phyloP scores from a whole-genome alignment of 129 eudicot genomes.

The Gnaphalium uliginosum region DNA sequence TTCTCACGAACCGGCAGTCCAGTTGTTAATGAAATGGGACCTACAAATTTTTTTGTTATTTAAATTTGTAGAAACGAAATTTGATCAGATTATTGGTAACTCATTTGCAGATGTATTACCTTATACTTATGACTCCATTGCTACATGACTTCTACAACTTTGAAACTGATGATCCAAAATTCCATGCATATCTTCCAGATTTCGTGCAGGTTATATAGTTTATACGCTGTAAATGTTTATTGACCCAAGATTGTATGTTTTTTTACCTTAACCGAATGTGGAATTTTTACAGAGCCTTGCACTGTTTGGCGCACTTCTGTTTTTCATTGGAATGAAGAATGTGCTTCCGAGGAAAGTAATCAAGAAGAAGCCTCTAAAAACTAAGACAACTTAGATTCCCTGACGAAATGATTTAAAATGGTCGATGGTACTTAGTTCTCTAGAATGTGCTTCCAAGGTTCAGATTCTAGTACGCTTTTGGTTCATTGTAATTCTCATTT shows the following conservation, averaged over 20 bases:
- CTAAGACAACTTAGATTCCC: constrained; percentile 51
- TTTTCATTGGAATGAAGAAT: constrained; percentile 81
- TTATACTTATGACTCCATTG: constrained; percentile 55
- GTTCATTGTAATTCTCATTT: constrained; percentile 32
- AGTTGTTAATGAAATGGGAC: background rate
- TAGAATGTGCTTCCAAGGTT: constrained; percentile 36
- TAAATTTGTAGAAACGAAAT: background rate
- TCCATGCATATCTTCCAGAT: constrained; percentile 39
- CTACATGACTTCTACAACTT: constrained; percentile 68
- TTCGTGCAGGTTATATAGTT: constrained; percentile 58
- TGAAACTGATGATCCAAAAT: constrained; percentile 40
- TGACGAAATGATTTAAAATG: constrained; percentile 22
- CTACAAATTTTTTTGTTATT: background rate
- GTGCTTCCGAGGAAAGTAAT: constrained; percentile 54
- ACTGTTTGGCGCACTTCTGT: constrained; percentile 72
- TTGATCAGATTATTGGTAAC: constrained; percentile 1
- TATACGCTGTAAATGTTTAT: constrained; percentile 3
- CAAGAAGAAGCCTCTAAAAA: constrained; percentile 57
- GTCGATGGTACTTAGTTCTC: background rate
- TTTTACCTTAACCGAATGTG: background rate
- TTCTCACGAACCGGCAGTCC: background rate
- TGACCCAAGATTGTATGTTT: background rate
- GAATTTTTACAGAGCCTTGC: constrained; percentile 55
- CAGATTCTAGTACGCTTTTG: constrained; percentile 36
- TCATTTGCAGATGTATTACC: constrained; percentile 50